A percentile compares a stretch with the other conserved stretches of the same genome.
Conservation (phyloP, 495 filamentous ascomycete genomes). For the Tetracladium setigerum region DNA sequence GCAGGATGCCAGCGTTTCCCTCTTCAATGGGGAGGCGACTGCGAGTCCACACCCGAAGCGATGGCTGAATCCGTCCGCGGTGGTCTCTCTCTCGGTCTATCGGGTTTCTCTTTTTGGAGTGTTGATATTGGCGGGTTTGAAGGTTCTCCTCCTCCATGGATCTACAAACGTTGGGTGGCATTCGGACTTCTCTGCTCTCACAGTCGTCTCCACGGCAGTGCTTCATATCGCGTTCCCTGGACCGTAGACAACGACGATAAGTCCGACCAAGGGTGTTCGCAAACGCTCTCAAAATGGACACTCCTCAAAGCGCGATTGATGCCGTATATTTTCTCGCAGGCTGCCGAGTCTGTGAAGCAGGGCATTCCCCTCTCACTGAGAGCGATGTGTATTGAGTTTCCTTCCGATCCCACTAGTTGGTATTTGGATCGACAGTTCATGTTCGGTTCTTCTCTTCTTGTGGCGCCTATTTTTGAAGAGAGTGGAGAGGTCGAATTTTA, state of each 20-base stretch:
- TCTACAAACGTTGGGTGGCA: conserved; percentile 73
- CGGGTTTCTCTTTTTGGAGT: conserved; percentile 62
- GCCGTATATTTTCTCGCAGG: conserved; percentile 54
- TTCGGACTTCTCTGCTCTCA: conserved; percentile 63
- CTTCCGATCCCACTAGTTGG: conserved; percentile 53
- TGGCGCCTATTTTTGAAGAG: conserved; percentile 55
- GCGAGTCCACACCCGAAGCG: conserved; percentile 62
- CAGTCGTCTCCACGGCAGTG: conserved; percentile 58
- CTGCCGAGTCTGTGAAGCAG: conserved; percentile 31
- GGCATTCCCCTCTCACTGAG: conserved; percentile 49
- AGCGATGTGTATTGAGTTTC: conserved; percentile 59
- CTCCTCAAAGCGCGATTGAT: conserved; percentile 54
- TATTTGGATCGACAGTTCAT: conserved; percentile 61
- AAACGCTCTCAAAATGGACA: conserved; percentile 49
- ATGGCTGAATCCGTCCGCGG: conserved; percentile 68
- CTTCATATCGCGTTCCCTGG: conserved; percentile 66
- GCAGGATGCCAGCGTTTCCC: conserved; percentile 63
- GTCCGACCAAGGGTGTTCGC: conserved; percentile 39
- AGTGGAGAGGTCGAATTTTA: conserved; percentile 54
- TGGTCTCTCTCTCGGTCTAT: conserved; percentile 57
- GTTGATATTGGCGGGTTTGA: conserved; percentile 71
- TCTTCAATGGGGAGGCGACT: conserved; percentile 60
- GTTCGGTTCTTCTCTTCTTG: conserved; percentile 50
- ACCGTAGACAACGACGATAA: conserved; percentile 52
- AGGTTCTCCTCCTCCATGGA: conserved; percentile 54